A percentile compares a stretch with the other conserved stretches of the same genome.
phyloP scores from a whole-genome alignment of 1,139 yeast genomes.

The Eremothecium sinecaudum region DNA sequence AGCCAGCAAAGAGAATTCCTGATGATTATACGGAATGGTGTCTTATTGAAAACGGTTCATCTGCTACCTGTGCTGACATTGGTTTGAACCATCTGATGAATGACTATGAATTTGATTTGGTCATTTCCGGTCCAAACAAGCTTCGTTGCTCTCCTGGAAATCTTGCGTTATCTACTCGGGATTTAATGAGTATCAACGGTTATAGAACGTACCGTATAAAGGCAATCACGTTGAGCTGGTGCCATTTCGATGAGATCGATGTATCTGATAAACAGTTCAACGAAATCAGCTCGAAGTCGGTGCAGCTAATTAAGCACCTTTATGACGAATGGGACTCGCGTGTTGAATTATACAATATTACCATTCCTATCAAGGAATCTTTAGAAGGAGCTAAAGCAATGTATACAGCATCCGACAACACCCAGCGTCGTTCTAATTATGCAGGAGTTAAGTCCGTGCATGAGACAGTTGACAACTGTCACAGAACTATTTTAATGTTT shows the following conservation, averaged over 20 bases:
- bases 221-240: conserved; percentile 76
- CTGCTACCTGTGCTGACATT: conserved; percentile 90
- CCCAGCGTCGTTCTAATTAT: conserved; percentile 66
- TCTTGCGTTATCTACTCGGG: conserved; percentile 87
- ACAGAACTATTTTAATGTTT: conserved; percentile 40
- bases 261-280: conserved; percentile 47
- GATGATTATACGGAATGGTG: conserved; percentile 68
- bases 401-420: conserved; percentile 70
- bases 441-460: conserved; percentile 17
- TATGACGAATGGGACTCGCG: conserved; percentile 46
- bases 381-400: conserved; percentile 48
- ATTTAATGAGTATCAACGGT: conserved; percentile 94
- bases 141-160: conserved; percentile 91
- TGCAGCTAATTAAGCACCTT: conserved; percentile 51
- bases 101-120: conserved; percentile 61
- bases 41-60: conserved; percentile 71
- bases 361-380: conserved; percentile 62
- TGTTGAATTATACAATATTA: conserved; percentile 72
- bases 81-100: conserved; percentile 68
- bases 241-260: conserved; percentile 46
- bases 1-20: conserved; percentile 15
- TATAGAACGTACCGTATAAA: conserved; percentile 55
- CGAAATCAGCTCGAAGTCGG: conserved; percentile 61
- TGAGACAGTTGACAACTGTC: conserved; percentile 38
- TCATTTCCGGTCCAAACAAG: conserved; percentile 88